phyloP scores from a whole-genome alignment of 2,329 filamentous ascomycete genomes.

The Lasiodiplodia sp. region DNA sequence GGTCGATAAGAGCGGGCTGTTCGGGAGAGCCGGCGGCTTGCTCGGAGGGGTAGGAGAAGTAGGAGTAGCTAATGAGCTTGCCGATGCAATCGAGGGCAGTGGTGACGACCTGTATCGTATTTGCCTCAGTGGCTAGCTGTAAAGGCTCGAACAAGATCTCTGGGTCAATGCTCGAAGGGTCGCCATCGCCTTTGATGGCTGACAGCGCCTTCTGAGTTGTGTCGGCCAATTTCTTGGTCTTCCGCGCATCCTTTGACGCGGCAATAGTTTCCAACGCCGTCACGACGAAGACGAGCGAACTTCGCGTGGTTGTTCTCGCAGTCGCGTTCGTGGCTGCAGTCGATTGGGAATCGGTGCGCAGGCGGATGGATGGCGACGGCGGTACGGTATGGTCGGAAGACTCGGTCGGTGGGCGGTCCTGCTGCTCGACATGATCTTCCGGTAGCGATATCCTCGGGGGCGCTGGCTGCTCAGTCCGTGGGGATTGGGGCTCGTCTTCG shows the following conservation, averaged over 20 bases:
- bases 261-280: constrained; percentile 92
- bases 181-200: constrained; percentile 81
- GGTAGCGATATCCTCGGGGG: constrained; percentile 26
- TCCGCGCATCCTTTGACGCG: constrained; percentile 87
- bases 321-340: constrained; percentile 61
- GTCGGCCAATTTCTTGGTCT: constrained; percentile 83
- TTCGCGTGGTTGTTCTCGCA: constrained; percentile 72
- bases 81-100: constrained; percentile 96
- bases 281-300: constrained; percentile 94
- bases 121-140: constrained; percentile 85
- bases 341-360: constrained; percentile 67
- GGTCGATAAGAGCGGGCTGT: constrained; percentile 83
- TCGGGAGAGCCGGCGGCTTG: constrained; percentile 45
- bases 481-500: constrained; percentile 32
- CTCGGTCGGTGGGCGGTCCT: constrained; percentile 14
- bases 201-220: constrained; percentile 81
- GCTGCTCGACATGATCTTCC: constrained; percentile 3
- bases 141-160: constrained; percentile 91
- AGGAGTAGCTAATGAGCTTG: constrained; percentile 98
- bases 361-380: constrained; percentile 20
- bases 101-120: constrained; percentile 84
- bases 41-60: constrained; percentile 80
- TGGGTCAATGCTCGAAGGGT: constrained; percentile 82
- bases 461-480: constrained; percentile 8
- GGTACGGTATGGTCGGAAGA: constrained; percentile 18